These are phyloP conservation scores for Hypoxylon sp. DNA, from an alignment of 2,329 filamentous ascomycete species.

Conservation along the genomic window DNA sequence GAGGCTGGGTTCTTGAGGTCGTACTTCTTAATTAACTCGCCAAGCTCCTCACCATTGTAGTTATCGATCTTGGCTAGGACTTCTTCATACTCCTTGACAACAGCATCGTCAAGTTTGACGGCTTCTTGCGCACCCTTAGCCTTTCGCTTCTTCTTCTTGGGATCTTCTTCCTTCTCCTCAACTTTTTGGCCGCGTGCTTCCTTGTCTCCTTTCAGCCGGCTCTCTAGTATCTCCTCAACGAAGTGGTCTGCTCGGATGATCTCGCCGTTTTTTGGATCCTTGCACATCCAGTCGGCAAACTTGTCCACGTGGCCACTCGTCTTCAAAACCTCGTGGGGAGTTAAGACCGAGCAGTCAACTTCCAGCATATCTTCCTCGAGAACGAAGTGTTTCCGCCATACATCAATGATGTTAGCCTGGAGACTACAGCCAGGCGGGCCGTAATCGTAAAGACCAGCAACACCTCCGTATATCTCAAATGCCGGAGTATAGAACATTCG, in stretches of 20 bases:
- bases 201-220: constrained; percentile 89
- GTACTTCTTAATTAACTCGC: constrained; percentile 89
- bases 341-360: constrained; percentile 94
- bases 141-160: constrained; percentile 90
- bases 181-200: constrained; percentile 88
- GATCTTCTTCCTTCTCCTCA: constrained; percentile 79
- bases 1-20: constrained; percentile 91
- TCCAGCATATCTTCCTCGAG: constrained; percentile 96
- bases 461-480: constrained; percentile 95
- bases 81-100: constrained; percentile 92
- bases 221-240: constrained; percentile 93
- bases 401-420: constrained; percentile 88
- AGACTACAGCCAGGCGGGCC: constrained; percentile 89
- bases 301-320: constrained; percentile 97
- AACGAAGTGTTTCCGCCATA: constrained; percentile 95
- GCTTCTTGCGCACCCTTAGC: constrained; percentile 80
- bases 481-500: constrained; percentile 95
- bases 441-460: constrained; percentile 92
- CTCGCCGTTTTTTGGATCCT: constrained; percentile 97
- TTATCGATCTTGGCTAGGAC: constrained; percentile 95
- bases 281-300: constrained; percentile 99
- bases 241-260: constrained; percentile 97
- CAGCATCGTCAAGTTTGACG: constrained; percentile 87
- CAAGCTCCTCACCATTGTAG: constrained; percentile 89
- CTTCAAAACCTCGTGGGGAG: constrained; percentile 93